These are phyloP conservation scores for Lactarius akahatsu DNA, from an alignment of 768 basidiomycete genomes.

Conservation along the genomic window DNA sequence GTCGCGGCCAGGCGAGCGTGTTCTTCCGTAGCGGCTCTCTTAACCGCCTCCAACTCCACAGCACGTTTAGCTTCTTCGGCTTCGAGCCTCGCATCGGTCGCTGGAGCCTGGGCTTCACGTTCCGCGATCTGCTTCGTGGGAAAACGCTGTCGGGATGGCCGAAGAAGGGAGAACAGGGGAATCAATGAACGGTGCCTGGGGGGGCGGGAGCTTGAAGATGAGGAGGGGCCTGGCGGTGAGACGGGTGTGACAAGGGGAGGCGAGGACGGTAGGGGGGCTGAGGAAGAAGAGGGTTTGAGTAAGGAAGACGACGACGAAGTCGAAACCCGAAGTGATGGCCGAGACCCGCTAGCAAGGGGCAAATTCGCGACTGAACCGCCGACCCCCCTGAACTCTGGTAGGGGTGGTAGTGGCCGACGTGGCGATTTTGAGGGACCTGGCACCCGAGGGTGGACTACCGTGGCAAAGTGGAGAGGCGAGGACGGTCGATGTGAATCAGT, in stretches of 20 bases:
- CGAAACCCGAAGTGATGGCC: background rate
- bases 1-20: background rate
- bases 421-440: background rate
- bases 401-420: background rate
- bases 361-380: background rate
- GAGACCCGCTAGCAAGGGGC: background rate
- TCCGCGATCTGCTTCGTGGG: background rate
- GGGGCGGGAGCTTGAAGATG: background rate
- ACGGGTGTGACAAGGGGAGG: background rate
- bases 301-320: background rate
- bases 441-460: background rate
- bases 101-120: no score
- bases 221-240: background rate
- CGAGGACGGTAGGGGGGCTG: background rate
- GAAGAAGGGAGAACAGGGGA: background rate
- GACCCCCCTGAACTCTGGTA: background rate
- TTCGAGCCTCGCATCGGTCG: background rate
- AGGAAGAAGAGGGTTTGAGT: background rate
- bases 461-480: background rate
- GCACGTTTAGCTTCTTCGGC: background rate
- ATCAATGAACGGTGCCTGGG: background rate
- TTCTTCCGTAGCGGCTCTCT: constrained; percentile 5
- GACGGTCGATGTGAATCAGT: background rate
- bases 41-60: constrained; percentile 1
- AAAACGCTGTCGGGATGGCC: background rate